These are phyloP conservation scores for Crithidia acanthocephali DNA, from an alignment of 208 protist genomes.

Conservation along the genomic window DNA sequence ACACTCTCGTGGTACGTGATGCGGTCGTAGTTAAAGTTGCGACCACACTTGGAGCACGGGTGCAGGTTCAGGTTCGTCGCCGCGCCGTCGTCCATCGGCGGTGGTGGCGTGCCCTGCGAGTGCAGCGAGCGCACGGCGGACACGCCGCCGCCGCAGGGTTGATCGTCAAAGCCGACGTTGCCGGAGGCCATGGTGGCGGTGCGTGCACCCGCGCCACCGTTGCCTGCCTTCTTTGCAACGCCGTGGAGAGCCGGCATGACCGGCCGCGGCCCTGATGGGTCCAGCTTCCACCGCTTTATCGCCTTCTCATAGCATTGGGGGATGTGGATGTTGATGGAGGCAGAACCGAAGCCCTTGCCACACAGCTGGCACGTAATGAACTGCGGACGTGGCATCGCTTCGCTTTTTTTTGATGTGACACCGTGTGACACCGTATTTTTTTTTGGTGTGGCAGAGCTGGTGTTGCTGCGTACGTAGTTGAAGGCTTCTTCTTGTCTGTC, in stretches of 20 bases:
- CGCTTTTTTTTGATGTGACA: background rate
- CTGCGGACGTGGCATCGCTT: slow-evolving; percentile 61
- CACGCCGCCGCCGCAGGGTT: slow-evolving; percentile 54
- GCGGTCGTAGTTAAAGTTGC: slow-evolving; percentile 89
- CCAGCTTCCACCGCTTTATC: slow-evolving; percentile 79
- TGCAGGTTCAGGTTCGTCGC: slow-evolving; percentile 66
- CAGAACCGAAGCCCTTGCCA: slow-evolving; percentile 78
- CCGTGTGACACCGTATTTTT: background rate
- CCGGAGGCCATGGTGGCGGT: background rate
- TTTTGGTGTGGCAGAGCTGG: background rate
- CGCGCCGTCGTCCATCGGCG: slow-evolving; percentile 11
- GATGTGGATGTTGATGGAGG: slow-evolving; percentile 87
- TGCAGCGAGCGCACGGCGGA: slow-evolving; percentile 51
- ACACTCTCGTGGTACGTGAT: slow-evolving; percentile 92
- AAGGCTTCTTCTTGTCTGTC: background rate
- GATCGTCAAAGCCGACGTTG: slow-evolving; percentile 11
- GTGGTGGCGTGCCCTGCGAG: slow-evolving; percentile 26
- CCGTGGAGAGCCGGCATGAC: slow-evolving; percentile 64
- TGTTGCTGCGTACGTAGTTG: no score
- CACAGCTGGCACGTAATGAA: slow-evolving; percentile 87
- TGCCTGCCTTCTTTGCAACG: slow-evolving; percentile 3
- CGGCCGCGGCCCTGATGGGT: slow-evolving; percentile 74
- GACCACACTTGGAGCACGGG: slow-evolving; percentile 87
- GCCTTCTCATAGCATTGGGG: slow-evolving; percentile 92
- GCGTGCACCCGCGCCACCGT: slow-evolving; percentile 7